Evolutionary conservation across 108 stramenopile species (phyloP), one percentile per base, ranked within the genome.

Genomic region (Licmophora abbreviata): DNA sequence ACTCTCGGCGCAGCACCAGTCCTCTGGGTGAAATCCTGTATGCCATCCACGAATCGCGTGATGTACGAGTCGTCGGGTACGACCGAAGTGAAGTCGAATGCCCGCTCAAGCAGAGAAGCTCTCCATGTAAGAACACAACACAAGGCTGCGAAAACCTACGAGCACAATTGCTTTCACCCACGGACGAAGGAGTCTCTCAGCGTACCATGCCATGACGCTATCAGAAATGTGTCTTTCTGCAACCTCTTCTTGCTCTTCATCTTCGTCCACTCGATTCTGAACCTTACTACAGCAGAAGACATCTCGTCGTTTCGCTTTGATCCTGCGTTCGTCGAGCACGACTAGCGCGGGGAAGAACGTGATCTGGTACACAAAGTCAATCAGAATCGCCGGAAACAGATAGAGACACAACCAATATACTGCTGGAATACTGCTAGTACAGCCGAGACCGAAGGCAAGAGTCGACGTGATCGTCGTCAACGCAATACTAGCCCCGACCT

Each of bases 361-460:
- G 3, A 21, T 6, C 26, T 46, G 44, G 21, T 46, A 46, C 18
- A 51, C 17, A 31, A 51, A 51, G 21, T 27, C 28, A 24, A 51
- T 15, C 17, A 51, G 33, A n/a, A 51, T 51, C 15, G 49, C 33
- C 15, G 33, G 2, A 3, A 24, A 21, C 2, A 31, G 30, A 29
- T 51, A 51, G 20, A 29, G 21, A 17, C 49, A 29, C 5, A 5
- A 40, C 15, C 15, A 40, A 5, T 40, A 40, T 15, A 73, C 52
- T 10, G 67, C 72, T 26, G 67, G 67, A 14, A 73, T 61, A 11
- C 46, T 33, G 4, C 64, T 54, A 14, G 44, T 41, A 24, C 38
- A 31, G 18, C 38, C 30, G 3, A 51, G 11, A 3, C 4, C 32
- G 8, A 51, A 51, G n/a, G 49, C 49, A 15, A 29, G 4, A 30